A percentile compares a stretch with the other conserved stretches of the same genome.
Conservation (phyloP, 805 yeast species). For the Isabelozyma rhagii region DNA sequence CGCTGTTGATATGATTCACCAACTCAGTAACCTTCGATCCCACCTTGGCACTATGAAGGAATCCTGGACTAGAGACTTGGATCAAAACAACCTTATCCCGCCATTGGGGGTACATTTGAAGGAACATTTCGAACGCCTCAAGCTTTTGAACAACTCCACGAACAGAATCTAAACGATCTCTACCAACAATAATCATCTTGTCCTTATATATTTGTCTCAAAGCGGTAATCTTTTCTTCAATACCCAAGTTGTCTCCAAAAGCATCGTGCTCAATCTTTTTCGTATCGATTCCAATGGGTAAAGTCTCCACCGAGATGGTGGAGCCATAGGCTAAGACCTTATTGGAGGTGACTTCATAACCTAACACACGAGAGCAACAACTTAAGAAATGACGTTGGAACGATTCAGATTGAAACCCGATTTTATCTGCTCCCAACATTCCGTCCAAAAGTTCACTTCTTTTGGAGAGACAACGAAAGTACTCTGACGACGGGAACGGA, state of each 20-base stretch:
- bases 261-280: constrained; percentile 63
- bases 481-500: constrained; percentile 95
- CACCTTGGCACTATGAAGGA: constrained; percentile 55
- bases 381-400: constrained; percentile 90
- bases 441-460: constrained; percentile 84
- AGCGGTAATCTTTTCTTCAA: constrained; percentile 62
- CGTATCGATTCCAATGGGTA: constrained; percentile 90
- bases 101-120: constrained; percentile 93
- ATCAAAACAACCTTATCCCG: constrained; percentile 79
- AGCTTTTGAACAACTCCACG: constrained; percentile 92
- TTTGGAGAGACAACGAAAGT: constrained; percentile 84
- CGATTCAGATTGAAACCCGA: constrained; percentile 82
- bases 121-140: constrained; percentile 83
- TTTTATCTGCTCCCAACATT: constrained; percentile 81
- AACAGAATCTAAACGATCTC: constrained; percentile 89
- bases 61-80: constrained; percentile 86
- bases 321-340: constrained; percentile 73
- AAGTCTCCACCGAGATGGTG: constrained; percentile 65
- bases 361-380: constrained; percentile 83
- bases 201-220: constrained; percentile 61
- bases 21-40: constrained; percentile 83
- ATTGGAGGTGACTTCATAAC: constrained; percentile 64
- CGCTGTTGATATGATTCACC: constrained; percentile 77
- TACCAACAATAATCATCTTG: constrained; percentile 82
- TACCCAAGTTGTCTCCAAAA: constrained; percentile 32